Evolutionary conservation across 352 stramenopile genomes (phyloP).

Genomic region (Phytophthora pistaciae): DNA sequence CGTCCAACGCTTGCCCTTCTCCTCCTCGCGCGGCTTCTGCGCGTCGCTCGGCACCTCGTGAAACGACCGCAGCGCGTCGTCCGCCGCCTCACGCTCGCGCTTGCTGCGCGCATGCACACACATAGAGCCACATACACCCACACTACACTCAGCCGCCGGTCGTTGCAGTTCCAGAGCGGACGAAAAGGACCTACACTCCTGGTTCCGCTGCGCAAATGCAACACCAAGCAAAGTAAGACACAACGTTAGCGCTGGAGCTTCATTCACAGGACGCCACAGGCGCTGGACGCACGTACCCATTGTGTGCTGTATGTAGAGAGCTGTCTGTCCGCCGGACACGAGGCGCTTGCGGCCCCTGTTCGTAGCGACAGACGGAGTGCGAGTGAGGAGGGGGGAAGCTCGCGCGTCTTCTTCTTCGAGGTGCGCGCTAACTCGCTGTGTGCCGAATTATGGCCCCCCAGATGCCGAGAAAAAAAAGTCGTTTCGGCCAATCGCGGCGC

Average conservation of each 20-base stretch:
- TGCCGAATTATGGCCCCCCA: conserved; percentile 23
- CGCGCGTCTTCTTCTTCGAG: conserved; percentile 22
- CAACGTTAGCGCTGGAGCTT: background rate
- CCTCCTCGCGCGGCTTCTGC: conserved; percentile 58
- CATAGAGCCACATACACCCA: background rate
- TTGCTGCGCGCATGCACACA: conserved; percentile 42
- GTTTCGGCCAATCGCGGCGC: conserved; percentile 20
- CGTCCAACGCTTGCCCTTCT: conserved; percentile 79
- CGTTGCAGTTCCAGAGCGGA: conserved; percentile 16
- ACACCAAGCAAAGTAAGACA: conserved; percentile 4
- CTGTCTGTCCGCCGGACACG: background rate
- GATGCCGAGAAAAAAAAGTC: conserved; percentile 20
- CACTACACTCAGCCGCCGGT: background rate
- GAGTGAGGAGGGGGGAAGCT: background rate
- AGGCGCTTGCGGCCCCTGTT: background rate
- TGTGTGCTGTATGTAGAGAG: background rate
- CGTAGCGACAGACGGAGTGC: background rate
- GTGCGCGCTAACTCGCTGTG: background rate
- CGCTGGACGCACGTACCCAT: background rate
- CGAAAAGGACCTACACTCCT: conserved; percentile 28
- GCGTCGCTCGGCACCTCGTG: conserved; percentile 64
- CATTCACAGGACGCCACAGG: background rate
- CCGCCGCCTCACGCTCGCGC: conserved; percentile 40
- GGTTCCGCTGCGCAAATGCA: conserved; percentile 21
- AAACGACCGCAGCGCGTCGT: conserved; percentile 53